These are phyloP conservation scores for Cordia subcordata DNA, from an alignment of 257 asterid genomes.

Conservation along the genomic window DNA sequence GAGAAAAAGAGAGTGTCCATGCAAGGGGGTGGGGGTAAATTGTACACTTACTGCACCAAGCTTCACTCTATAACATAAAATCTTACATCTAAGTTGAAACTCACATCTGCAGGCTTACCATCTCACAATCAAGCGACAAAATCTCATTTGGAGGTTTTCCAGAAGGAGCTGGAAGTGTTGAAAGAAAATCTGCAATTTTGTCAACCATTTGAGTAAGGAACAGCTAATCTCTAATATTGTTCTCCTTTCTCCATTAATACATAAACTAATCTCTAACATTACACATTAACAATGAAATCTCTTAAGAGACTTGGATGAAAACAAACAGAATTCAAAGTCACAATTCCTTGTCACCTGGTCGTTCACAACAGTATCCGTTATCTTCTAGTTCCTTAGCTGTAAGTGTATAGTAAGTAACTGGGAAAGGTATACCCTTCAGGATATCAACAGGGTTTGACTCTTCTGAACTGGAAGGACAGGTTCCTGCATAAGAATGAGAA, in stretches of 20 bases:
- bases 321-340: constrained; percentile 4
- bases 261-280: neutral
- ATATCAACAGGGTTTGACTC: constrained; percentile 31
- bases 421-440: constrained; percentile 59
- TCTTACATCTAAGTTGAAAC: constrained; percentile 1
- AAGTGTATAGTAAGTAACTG: constrained; percentile 72
- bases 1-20: no score
- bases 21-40: no score
- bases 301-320: neutral
- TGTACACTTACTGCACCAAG: no score
- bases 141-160: constrained; percentile 61
- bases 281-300: neutral
- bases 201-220: constrained; percentile 1
- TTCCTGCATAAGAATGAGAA: constrained; percentile 28
- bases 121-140: constrained; percentile 93
- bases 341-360: constrained; percentile 50
- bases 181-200: constrained; percentile 57
- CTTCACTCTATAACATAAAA: neutral
- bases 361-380: constrained; percentile 59
- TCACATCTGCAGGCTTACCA: constrained; percentile 46
- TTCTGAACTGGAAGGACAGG: constrained; percentile 24
- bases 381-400: constrained; percentile 78
- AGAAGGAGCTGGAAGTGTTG: constrained; percentile 72
- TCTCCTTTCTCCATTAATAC: neutral
- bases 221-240: neutral